Percentiles rank a stretch among this genome's conserved stretches.
These are phyloP conservation scores for Candida maesae DNA, from an alignment of 805 yeast species.

Conservation along the genomic window DNA sequence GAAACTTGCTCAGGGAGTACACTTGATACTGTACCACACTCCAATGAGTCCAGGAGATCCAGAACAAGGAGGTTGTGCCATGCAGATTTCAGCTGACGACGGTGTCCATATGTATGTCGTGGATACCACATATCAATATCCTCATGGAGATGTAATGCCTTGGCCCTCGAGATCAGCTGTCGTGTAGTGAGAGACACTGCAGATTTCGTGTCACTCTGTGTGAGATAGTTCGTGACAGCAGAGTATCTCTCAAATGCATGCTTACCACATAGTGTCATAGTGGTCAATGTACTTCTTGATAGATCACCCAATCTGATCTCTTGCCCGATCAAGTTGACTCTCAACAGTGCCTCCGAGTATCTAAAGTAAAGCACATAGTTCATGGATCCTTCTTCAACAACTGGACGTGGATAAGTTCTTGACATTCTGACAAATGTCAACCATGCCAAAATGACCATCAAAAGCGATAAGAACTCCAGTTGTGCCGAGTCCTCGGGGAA, in stretches of 20 bases:
- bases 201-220: background rate
- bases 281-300: constrained; percentile 3
- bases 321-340: constrained; percentile 5
- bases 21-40: constrained; percentile 6
- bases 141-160: constrained; percentile 9
- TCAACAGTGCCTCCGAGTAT: constrained; percentile 5
- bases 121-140: constrained; percentile 11
- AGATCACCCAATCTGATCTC: constrained; percentile 1
- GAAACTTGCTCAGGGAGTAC: constrained; percentile 5
- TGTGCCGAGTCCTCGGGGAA: constrained; percentile 5
- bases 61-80: constrained; percentile 12
- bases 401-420: constrained; percentile 3
- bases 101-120: constrained; percentile 1
- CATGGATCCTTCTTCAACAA: background rate
- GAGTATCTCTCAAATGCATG: constrained; percentile 10
- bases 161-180: constrained; percentile 8
- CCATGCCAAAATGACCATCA: constrained; percentile 11
- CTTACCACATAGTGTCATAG: background rate
- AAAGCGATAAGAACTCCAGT: constrained; percentile 5
- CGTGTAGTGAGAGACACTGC: constrained; percentile 3
- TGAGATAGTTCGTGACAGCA: constrained; percentile 9
- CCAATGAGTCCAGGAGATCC: constrained; percentile 9
- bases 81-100: constrained; percentile 6
- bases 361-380: constrained; percentile 8
- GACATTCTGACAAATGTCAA: constrained; percentile 6